Conservation (phyloP, 176 grass and related monocot genomes). For the Triticum dicoccoides region DNA sequence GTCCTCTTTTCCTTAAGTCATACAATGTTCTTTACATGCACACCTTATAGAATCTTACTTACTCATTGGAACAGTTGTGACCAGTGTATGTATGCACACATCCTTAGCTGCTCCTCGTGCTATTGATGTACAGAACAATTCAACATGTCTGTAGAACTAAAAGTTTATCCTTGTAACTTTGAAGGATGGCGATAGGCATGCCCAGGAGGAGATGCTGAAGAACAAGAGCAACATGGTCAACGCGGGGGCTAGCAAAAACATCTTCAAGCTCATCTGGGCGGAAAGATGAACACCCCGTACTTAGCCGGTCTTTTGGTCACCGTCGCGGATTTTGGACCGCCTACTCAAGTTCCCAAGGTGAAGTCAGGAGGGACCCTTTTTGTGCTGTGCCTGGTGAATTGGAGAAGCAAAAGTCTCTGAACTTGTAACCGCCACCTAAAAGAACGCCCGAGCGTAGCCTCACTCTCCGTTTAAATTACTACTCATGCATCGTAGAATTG, state of each 20-base stretch:
- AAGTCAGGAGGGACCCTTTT: background rate
- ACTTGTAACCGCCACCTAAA: background rate
- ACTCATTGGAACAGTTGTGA: no score
- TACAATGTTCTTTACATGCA: no score
- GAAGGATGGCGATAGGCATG: background rate
- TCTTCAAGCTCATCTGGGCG: constrained; percentile 68
- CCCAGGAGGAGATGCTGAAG: constrained; percentile 73
- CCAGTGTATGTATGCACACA: no score
- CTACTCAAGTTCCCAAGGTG: background rate
- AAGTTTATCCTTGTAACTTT: no score
- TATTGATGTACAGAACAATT: no score
- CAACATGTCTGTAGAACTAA: no score
- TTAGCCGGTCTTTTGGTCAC: background rate
- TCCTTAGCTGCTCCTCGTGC: no score
- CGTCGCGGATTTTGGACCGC: background rate
- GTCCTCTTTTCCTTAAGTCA: no score
- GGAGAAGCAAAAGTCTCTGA: background rate
- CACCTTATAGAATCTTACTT: no score
- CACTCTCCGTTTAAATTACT: background rate
- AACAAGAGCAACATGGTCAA: constrained; percentile 51
- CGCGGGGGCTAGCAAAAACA: constrained; percentile 59
- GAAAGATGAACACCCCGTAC: background rate
- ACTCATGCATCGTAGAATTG: background rate
- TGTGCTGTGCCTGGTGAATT: background rate
- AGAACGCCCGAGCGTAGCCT: background rate